Conservation (phyloP, 2,329 filamentous ascomycete genomes). For the Teratosphaeria gauchensis region DNA sequence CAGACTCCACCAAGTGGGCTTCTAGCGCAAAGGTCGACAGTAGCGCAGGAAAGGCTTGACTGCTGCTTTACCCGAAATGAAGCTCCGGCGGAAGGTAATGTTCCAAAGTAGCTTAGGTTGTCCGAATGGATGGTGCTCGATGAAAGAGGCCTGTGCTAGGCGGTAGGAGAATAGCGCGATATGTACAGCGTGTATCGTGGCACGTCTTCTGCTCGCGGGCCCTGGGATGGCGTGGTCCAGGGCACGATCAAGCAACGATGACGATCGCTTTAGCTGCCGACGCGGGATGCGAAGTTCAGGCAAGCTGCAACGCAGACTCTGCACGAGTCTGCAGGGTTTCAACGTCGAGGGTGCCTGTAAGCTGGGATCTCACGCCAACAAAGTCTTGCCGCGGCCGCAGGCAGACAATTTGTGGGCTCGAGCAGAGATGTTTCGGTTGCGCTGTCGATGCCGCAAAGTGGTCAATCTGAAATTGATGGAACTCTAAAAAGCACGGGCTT, state of each 20-base stretch:
- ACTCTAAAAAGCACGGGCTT: neutral
- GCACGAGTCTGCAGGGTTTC: constrained; percentile 9
- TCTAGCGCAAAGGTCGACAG: constrained; percentile 21
- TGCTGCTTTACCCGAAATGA: constrained; percentile 17
- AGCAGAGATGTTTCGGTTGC: neutral
- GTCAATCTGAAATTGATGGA: neutral
- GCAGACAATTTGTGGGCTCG: neutral
- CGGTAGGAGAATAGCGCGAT: constrained; percentile 17
- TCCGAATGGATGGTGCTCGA: constrained; percentile 1
- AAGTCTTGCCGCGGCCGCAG: constrained; percentile 2
- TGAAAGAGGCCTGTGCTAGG: constrained; percentile 11
- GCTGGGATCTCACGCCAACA: constrained; percentile 7
- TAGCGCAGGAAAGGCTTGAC: constrained; percentile 4
- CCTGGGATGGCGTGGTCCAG: constrained; percentile 22
- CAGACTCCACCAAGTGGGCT: constrained; percentile 27
- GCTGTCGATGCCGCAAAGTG: neutral
- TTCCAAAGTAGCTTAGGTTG: constrained; percentile 3
- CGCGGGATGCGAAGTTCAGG: constrained; percentile 12
- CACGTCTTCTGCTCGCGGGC: constrained; percentile 26
- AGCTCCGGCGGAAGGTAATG: constrained; percentile 12
- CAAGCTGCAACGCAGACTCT: constrained; percentile 14
- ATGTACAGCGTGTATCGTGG: constrained; percentile 21
- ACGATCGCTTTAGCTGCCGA: constrained; percentile 22
- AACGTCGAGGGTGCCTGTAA: constrained; percentile 12
- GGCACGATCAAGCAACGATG: constrained; percentile 21